phyloP scores from a whole-genome alignment of 768 basidiomycete species.

The Artomyces pyxidatus region DNA sequence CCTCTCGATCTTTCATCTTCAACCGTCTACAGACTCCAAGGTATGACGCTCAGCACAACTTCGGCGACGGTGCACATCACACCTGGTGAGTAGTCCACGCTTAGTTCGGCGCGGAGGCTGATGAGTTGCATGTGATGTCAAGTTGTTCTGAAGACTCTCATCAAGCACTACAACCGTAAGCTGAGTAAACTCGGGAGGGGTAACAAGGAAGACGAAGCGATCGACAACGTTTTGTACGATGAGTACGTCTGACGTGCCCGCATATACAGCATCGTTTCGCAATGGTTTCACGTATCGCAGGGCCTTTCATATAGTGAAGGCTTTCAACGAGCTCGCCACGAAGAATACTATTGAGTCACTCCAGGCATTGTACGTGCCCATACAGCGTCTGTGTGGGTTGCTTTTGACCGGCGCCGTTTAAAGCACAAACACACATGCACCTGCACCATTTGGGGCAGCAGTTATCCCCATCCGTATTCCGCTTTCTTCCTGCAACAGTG shows the following conservation, averaged over 20 bases:
- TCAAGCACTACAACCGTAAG: slow-evolving; percentile 38
- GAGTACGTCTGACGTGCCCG: slow-evolving; percentile 33
- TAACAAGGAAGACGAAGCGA: slow-evolving; percentile 29
- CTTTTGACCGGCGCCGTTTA: neutral
- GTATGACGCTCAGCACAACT: slow-evolving; percentile 2
- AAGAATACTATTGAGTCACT: slow-evolving; percentile 65
- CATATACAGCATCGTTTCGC: neutral
- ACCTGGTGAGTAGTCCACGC: neutral
- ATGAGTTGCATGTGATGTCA: neutral
- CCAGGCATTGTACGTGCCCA: slow-evolving; percentile 46
- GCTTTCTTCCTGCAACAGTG: slow-evolving; percentile 43
- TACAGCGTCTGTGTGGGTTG: neutral
- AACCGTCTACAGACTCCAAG: neutral
- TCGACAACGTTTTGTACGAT: slow-evolving; percentile 62
- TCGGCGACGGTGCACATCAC: slow-evolving; percentile 1
- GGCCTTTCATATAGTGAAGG: slow-evolving; percentile 66
- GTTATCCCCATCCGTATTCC: slow-evolving; percentile 53
- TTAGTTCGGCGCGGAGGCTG: neutral
- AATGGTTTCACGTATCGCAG: too few relatives aligned
- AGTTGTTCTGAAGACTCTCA: slow-evolving; percentile 50
- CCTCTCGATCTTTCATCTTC: too few relatives aligned
- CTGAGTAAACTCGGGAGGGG: slow-evolving; percentile 16
- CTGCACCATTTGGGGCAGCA: slow-evolving; percentile 57
- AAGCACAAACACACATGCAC: slow-evolving; percentile 63
- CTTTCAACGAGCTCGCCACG: slow-evolving; percentile 59